These are phyloP conservation scores for Linum lewisii DNA, from an alignment of 345 rosid genomes.

Conservation along the genomic window DNA sequence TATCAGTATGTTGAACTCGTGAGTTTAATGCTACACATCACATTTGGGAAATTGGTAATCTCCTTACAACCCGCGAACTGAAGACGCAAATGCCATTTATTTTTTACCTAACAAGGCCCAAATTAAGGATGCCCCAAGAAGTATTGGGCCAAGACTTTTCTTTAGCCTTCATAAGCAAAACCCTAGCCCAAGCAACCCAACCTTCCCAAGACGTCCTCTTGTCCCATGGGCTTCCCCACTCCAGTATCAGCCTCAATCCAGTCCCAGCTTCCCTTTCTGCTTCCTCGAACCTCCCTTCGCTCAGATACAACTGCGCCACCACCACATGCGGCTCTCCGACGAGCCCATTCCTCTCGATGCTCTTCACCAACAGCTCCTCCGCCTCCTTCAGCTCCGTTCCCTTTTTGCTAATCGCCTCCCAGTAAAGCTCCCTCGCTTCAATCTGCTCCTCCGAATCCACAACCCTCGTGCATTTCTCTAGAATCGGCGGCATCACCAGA, in stretches of 20 bases:
- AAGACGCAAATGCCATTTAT: too few species aligned
- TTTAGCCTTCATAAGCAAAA: conserved; percentile 60
- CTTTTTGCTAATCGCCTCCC: conserved; percentile 15
- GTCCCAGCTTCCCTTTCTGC: conserved; percentile 50
- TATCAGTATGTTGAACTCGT: too few species aligned
- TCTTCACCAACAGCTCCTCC: conserved; percentile 36
- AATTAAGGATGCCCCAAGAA: conserved; percentile 66
- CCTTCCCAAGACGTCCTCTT: conserved; percentile 94
- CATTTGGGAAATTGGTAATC: too few species aligned
- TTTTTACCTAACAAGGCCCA: conserved; percentile 69
- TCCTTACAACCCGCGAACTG: too few species aligned
- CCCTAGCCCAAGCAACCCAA: conserved; percentile 88
- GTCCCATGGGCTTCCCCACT: conserved; percentile 96
- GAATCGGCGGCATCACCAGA: conserved; percentile 70
- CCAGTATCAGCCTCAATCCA: conserved; percentile 59
- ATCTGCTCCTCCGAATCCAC: conserved; percentile 49
- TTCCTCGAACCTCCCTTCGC: conserved; percentile 53
- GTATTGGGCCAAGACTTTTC: conserved; percentile 80
- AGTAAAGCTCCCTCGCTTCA: conserved; percentile 17
- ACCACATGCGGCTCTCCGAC: conserved; percentile 81
- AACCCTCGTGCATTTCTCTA: conserved; percentile 45
- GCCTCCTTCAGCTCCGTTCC: conserved; percentile 38
- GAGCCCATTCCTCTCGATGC: conserved; percentile 60
- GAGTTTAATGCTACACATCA: too few species aligned
- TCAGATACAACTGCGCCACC: conserved; percentile 54